Base-by-base conservation (phyloP, 2,329 filamentous ascomycete genomes). In the Diaporthe aspalathi region DNA sequence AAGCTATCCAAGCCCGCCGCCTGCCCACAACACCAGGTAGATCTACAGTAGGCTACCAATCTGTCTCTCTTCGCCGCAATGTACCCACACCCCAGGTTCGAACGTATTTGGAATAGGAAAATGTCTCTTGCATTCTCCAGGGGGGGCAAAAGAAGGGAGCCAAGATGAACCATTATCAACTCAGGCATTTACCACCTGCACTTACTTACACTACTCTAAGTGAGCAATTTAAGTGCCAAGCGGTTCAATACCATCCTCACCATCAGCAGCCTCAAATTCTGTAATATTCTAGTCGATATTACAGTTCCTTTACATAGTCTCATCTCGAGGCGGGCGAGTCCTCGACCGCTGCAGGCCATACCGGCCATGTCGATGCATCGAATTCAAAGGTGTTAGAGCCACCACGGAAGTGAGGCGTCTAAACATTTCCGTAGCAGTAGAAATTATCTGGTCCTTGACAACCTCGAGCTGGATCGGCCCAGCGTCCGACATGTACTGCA, bases 1-100 rank as follows among this genome's bases (percentile, higher is more conserved):
- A 60, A 68, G 66, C 53, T 27, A 47, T 57, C 47, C 22, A 20
- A 68, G 38, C 38, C 50, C n/a, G 8, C 43, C 32, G 66, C 52
- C 20, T 68, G 49, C 40, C 20, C 43, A n/a, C 60, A 38, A 35
- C n/a, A 50, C 24, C 53, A 38, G 3, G 20, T 9, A 35, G 32
- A 35, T n/a, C n/a, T 54, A 22, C 32, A 32, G 22, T 24, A 29
- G 43, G 22, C n/a, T 24, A 27, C 60, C 1, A 27, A 35, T 35
- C 5, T 16, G 9, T 5, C 47, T 43, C 27, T 49, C 20, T 12
- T 47, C 11, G 40, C 29, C 35, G 14, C 43, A 32, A 35, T 35
- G 5, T 22, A 35, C 43, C n/a, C 43, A 63, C 43, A 24, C 16
- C 43, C 32, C 22, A 50, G 43, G 14, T 35, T 20, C 49, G 29